Evolutionary conservation across 1,284 basidiomycete genomes (phyloP).

Genomic region (Pulchroboletus neoregius): DNA sequence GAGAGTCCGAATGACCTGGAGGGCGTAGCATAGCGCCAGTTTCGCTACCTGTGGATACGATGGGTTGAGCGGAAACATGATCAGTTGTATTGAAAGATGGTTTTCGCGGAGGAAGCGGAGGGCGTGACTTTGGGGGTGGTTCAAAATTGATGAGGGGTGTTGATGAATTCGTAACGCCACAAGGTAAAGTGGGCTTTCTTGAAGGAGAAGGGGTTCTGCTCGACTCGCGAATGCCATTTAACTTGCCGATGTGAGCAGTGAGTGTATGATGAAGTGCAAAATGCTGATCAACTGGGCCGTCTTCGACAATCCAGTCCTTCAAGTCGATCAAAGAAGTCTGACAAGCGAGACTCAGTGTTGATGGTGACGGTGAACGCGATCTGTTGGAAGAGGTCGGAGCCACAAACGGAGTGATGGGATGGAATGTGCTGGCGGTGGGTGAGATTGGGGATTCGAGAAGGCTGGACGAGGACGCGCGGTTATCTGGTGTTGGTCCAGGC

Average conservation of each 20-base stretch:
- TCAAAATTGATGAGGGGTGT: conserved; percentile 57
- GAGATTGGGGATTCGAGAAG: conserved; percentile 47
- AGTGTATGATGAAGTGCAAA: conserved; percentile 16
- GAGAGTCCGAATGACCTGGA: conserved; percentile 40
- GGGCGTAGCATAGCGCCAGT: conserved; percentile 26
- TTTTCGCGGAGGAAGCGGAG: conserved; percentile 65
- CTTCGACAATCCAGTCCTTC: conserved; percentile 70
- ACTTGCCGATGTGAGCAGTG: conserved; percentile 19
- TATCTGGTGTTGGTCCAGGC: too few species aligned
- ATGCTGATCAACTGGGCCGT: conserved; percentile 41
- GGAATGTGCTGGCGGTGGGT: conserved; percentile 37
- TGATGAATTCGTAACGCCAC: conserved; percentile 12
- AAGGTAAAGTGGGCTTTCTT: conserved; percentile 5
- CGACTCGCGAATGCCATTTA: conserved; percentile 28
- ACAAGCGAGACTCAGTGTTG: conserved; percentile 49
- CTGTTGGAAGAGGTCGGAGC: conserved; percentile 27
- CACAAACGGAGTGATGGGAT: conserved; percentile 34
- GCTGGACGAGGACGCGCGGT: conserved; percentile 18
- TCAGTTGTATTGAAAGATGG: conserved; percentile 49
- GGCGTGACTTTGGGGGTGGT: conserved; percentile 40
- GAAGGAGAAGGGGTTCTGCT: conserved; percentile 24
- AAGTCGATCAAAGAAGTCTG: conserved; percentile 68
- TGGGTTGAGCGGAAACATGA: conserved; percentile 28
- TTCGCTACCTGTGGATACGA: conserved; percentile 18
- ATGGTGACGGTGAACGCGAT: conserved; percentile 53